A percentile compares a stretch with the other conserved stretches of the same genome.
Conservation (phyloP, 2,329 filamentous ascomycete species). For the Aspergillus melleus region DNA sequence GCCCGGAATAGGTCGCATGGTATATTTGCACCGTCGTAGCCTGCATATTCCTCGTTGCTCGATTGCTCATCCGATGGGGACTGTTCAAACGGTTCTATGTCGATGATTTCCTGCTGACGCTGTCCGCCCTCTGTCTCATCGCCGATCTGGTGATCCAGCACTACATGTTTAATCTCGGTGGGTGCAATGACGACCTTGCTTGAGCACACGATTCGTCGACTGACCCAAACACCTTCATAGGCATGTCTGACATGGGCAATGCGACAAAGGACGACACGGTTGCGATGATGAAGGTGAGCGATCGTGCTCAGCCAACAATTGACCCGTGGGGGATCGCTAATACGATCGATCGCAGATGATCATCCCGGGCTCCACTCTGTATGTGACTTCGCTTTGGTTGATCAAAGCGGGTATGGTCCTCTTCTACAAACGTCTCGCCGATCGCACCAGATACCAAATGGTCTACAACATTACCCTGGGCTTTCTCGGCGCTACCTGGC, state of each 20-base stretch:
- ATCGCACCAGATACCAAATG: slow-evolving; percentile 20
- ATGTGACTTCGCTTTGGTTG: slow-evolving; percentile 23
- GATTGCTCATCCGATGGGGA: slow-evolving; percentile 16
- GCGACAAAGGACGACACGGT: slow-evolving; percentile 10
- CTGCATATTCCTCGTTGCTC: slow-evolving; percentile 15
- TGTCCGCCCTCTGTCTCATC: slow-evolving; percentile 16
- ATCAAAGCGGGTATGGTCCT: slow-evolving; percentile 24
- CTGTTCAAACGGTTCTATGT: slow-evolving; percentile 18
- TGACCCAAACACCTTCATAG: slow-evolving; percentile 1
- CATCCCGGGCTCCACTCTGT: slow-evolving; percentile 23
- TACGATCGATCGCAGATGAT: slow-evolving; percentile 16
- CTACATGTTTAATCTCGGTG: slow-evolving; percentile 23
- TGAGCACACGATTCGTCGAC: not conserved
- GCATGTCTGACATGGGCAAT: slow-evolving; percentile 17
- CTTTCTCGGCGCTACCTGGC: slow-evolving; percentile 18
- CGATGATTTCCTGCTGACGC: slow-evolving; percentile 16
- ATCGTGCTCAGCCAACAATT: not conserved
- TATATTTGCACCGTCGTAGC: slow-evolving; percentile 20
- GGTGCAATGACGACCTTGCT: not conserved
- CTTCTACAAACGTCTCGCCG: slow-evolving; percentile 24
- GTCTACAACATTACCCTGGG: slow-evolving; percentile 20
- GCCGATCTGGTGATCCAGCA: slow-evolving; percentile 21
- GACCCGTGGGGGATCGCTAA: slow-evolving; percentile 1
- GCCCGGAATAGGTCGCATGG: slow-evolving; percentile 16
- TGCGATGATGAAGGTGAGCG: slow-evolving; percentile 20